phyloP scores from a whole-genome alignment of 192 early-diverging fungal genomes.

The Allomyces javanicus region DNA sequence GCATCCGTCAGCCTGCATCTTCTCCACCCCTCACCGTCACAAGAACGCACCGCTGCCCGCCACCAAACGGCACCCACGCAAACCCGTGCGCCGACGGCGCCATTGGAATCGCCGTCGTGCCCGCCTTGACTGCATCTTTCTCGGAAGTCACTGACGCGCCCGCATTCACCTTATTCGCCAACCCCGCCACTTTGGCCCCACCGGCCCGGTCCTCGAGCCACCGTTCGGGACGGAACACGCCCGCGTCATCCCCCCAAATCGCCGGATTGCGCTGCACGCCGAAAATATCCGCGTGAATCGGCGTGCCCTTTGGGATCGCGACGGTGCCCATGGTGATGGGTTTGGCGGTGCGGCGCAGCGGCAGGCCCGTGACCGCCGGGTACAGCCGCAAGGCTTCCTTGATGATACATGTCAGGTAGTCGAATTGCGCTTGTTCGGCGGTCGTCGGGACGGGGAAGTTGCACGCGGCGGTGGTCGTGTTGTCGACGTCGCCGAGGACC shows the following conservation, averaged over 20 bases:
- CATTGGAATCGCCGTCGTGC: background rate
- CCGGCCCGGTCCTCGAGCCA: slow-evolving; percentile 16
- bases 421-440: background rate
- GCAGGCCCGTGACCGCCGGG: background rate
- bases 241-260: slow-evolving; percentile 17
- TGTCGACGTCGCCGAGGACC: background rate
- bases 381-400: background rate
- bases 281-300: slow-evolving; percentile 15
- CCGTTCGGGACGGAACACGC: slow-evolving; percentile 23
- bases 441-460: background rate
- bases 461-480: background rate
- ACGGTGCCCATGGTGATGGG: slow-evolving; percentile 11
- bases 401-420: background rate
- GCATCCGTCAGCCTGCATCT: no score
- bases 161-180: background rate
- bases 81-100: slow-evolving; percentile 3
- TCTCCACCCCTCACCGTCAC: no score
- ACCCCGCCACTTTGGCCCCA: background rate
- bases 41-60: slow-evolving; percentile 23
- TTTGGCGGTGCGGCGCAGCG: background rate
- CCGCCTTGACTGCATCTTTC: background rate
- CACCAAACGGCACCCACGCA: slow-evolving; percentile 36
- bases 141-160: no score
- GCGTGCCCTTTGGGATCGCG: slow-evolving; percentile 14
- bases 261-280: slow-evolving; percentile 23